phyloP scores from a whole-genome alignment of 306 rosid genomes.

The Sindora glabra region DNA sequence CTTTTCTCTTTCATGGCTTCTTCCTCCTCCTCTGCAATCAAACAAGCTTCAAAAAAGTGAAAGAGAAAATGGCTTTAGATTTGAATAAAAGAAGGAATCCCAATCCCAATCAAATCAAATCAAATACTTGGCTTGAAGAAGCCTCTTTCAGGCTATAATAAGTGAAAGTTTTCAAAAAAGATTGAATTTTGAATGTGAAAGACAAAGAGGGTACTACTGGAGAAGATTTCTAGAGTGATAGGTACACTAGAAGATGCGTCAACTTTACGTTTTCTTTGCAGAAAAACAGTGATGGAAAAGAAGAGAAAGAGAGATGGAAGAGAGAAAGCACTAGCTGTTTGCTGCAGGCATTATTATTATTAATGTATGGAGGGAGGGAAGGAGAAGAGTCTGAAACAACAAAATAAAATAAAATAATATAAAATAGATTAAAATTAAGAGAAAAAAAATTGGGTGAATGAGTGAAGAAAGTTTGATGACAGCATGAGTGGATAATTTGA shows the following conservation, averaged over 20 bases:
- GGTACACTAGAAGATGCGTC: slow-evolving; percentile 58
- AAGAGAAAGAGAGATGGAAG: slow-evolving; percentile 13
- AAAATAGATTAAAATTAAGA: background rate
- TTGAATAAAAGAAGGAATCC: background rate
- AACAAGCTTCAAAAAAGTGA: slow-evolving; percentile 17
- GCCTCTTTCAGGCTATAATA: slow-evolving; percentile 19
- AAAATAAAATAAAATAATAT: slow-evolving; percentile 36
- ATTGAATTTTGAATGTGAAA: slow-evolving; percentile 31
- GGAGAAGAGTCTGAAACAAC: slow-evolving; percentile 39
- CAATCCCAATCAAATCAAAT: too few relatives aligned
- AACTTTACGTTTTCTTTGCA: slow-evolving; percentile 74
- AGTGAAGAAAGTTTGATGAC: too few relatives aligned
- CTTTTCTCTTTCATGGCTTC: slow-evolving; percentile 63
- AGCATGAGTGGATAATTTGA: too few relatives aligned
- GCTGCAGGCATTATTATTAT: slow-evolving; percentile 72
- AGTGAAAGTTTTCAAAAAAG: slow-evolving; percentile 15
- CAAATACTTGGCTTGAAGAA: slow-evolving; percentile 27
- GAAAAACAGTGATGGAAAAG: slow-evolving; percentile 31
- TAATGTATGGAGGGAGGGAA: too few relatives aligned
- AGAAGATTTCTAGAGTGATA: slow-evolving; percentile 30
- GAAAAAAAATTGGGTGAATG: too few relatives aligned
- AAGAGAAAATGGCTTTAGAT: background rate
- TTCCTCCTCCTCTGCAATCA: too few relatives aligned
- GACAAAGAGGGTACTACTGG: slow-evolving; percentile 17
- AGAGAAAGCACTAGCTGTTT: slow-evolving; percentile 35